Evolutionary conservation across 176 grass and related monocot genomes (phyloP), one percentile per base, ranked within the genome.

Genomic region (Bolboschoenus planiculmis): DNA sequence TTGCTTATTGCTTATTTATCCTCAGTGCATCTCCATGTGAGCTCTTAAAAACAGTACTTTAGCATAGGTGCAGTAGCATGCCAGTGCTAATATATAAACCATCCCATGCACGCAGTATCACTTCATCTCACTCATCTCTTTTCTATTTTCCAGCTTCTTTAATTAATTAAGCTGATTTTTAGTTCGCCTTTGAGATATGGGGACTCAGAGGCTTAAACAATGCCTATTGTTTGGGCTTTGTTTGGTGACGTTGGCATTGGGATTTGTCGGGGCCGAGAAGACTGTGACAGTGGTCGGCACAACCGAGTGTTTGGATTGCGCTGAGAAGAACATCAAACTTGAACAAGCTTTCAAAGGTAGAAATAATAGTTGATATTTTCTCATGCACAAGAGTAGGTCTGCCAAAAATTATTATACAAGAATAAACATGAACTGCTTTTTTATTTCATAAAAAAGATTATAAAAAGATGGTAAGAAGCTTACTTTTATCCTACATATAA

Each of bases 301-400:
- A 10, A 80, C 55, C 18, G 78, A 80, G 53, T 80, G 78, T 35
- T 24, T 59, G 15, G 78, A 80, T 59, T 80, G 78, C 30, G 27
- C 53, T n/a, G 33, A 59, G 78, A 80, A 80, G 33, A 59, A 80
- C 50, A 54, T 80, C 51, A 80, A 80, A 56, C 31, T 14, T 60
- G 50, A 53, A 39, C 53, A 80, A n/a, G 78, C 78, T 56, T 80
- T 80, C 53, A 39, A 80, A 80, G 78, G 78, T 80, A 57, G 13
- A 36, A 9, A 5, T 5, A 15, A 34, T 40, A 42, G 20, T 23
- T 23, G 42, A 20, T 18, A 36, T 31, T 63, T 65, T 65, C 31
- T 65, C 30, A 7, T 65, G 61, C 27, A 35, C 31, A 65, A 20
- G 1, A n/a, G 10, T 21, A 70, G 2, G 35, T 68, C 18, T 39